Conservation (phyloP, 202 grass and related monocot genomes). For the Carex sylvatica region DNA sequence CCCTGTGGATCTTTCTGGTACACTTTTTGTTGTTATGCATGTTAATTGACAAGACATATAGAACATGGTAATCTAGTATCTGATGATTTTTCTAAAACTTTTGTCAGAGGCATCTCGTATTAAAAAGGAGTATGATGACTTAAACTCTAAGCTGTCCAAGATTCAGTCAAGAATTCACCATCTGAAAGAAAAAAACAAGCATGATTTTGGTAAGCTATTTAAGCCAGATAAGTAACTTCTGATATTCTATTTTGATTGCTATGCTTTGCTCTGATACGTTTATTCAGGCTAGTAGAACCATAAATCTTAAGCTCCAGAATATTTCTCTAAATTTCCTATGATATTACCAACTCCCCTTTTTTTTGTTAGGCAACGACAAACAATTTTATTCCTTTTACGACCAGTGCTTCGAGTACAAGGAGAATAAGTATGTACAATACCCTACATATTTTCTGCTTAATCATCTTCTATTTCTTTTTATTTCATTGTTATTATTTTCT, state of each 20-base stretch:
- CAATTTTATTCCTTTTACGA: constrained; percentile 98
- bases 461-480: constrained; percentile 12
- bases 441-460: constrained; percentile 23
- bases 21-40: constrained; percentile 24
- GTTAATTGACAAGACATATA: constrained; percentile 4
- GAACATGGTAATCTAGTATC: background rate
- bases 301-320: background rate
- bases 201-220: constrained; percentile 70
- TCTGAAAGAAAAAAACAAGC: constrained; percentile 74
- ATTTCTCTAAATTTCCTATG: background rate
- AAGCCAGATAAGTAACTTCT: background rate
- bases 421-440: constrained; percentile 78
- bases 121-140: constrained; percentile 89
- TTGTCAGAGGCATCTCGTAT: constrained; percentile 72
- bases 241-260: background rate
- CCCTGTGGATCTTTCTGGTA: constrained; percentile 92
- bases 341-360: constrained; percentile 24
- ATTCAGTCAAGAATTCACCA: constrained; percentile 79
- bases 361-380: constrained; percentile 81
- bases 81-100: constrained; percentile 27
- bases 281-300: background rate
- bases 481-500: constrained; percentile 14
- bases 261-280: background rate
- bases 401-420: constrained; percentile 86
- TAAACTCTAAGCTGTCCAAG: constrained; percentile 85